Conservation (phyloP, 441 rosid genomes). For the Jatropha multifida region DNA sequence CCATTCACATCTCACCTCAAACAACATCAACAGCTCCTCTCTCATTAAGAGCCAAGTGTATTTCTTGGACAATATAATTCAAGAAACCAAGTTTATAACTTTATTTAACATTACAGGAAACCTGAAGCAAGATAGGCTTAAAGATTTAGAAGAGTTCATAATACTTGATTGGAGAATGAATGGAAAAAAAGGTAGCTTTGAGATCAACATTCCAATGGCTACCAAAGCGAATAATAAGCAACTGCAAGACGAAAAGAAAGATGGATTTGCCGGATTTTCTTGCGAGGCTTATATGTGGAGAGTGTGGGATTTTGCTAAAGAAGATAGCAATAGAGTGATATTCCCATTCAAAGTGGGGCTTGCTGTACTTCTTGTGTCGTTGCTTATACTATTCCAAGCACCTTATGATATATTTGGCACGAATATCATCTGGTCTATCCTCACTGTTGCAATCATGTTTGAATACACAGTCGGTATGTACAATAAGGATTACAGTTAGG, state of each 20-base stretch:
- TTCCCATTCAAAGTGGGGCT: constrained; percentile 67
- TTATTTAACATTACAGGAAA: constrained; percentile 22
- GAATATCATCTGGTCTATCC: constrained; percentile 67
- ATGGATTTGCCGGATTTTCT: constrained; percentile 23
- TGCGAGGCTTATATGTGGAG: constrained; percentile 39
- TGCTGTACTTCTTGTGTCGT: constrained; percentile 60
- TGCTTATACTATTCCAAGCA: constrained; percentile 55
- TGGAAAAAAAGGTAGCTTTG: constrained; percentile 50
- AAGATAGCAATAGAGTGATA: constrained; percentile 49
- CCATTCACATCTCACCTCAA: constrained; percentile 18
- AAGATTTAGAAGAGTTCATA: constrained; percentile 22
- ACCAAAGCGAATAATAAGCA: constrained; percentile 27
- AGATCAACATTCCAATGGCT: constrained; percentile 39
- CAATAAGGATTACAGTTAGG: neutral
- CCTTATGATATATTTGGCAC: constrained; percentile 65
- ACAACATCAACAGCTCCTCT: constrained; percentile 1
- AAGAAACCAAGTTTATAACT: neutral
- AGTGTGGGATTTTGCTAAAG: constrained; percentile 54
- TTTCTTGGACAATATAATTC: constrained; percentile 5
- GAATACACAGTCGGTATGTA: constrained; percentile 66
- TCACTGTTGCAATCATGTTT: constrained; percentile 73
- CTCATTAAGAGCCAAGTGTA: neutral
- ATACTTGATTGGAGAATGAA: constrained; percentile 47
- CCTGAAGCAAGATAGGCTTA: constrained; percentile 11
- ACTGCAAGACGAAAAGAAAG: constrained; percentile 22